Conservation (phyloP, 2,329 filamentous ascomycete genomes). For the Cylindrodendrum hubeiense region DNA sequence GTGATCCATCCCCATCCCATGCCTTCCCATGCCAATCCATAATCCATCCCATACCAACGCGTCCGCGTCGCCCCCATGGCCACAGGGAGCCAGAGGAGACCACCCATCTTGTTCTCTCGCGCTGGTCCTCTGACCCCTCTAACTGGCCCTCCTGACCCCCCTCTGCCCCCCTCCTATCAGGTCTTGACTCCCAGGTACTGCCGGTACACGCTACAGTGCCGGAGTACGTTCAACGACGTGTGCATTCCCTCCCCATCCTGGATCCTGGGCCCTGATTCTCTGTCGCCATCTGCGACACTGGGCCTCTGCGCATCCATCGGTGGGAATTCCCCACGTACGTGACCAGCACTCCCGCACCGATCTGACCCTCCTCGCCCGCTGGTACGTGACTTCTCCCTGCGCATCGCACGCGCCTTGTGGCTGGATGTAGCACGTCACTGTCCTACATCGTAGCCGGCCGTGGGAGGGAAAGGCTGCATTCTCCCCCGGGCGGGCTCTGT, state of each 20-base stretch:
- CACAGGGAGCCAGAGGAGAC: conserved; percentile 26
- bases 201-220: not conserved
- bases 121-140: conserved; percentile 35
- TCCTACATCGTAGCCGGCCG: not conserved
- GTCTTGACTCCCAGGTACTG: not conserved
- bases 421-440: conserved; percentile 5
- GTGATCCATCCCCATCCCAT: not conserved
- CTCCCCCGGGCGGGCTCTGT: too few relatives aligned
- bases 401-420: conserved; percentile 1
- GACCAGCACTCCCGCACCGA: conserved; percentile 18
- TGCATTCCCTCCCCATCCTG: conserved; percentile 18
- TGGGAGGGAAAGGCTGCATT: not conserved
- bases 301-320: conserved; percentile 22
- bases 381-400: not conserved
- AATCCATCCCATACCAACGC: conserved; percentile 23
- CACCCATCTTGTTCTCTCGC: conserved; percentile 14
- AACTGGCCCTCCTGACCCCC: conserved; percentile 40
- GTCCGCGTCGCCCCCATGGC: conserved; percentile 35
- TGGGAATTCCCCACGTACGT: conserved; percentile 34
- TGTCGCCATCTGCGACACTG: conserved; percentile 22
- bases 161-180: conserved; percentile 12
- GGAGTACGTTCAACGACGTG: not conserved
- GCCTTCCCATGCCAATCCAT: conserved; percentile 30
- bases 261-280: conserved; percentile 1
- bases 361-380: conserved; percentile 8